phyloP scores from a whole-genome alignment of 495 filamentous ascomycete species.

The Immersiella caudata region DNA sequence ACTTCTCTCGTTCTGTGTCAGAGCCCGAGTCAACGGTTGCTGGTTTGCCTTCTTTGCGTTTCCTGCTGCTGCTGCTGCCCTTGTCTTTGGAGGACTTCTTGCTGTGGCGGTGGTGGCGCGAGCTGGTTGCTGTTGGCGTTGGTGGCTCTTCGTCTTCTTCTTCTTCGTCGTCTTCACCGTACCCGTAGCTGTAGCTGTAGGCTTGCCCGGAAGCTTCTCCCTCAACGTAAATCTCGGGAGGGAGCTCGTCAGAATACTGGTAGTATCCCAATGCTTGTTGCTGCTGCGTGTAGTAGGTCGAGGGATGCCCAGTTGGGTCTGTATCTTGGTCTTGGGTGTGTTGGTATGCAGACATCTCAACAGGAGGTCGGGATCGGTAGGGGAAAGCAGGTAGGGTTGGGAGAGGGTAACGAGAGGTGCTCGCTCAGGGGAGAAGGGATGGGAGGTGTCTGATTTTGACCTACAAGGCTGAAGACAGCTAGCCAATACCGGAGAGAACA shows the following conservation, averaged over 20 bases:
- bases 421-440: neutral
- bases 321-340: conserved; percentile 31
- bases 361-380: conserved; percentile 1
- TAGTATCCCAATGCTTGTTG: neutral
- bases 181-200: neutral
- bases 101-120: conserved; percentile 11
- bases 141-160: conserved; percentile 14
- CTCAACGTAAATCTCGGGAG: conserved; percentile 13
- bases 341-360: conserved; percentile 39
- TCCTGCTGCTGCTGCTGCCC: conserved; percentile 18
- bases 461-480: neutral
- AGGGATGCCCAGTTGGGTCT: conserved; percentile 12
- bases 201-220: neutral
- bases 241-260: conserved; percentile 7
- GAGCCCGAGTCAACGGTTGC: conserved; percentile 31
- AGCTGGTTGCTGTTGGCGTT: conserved; percentile 1
- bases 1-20: conserved; percentile 34
- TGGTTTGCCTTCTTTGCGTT: conserved; percentile 24
- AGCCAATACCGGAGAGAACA: neutral
- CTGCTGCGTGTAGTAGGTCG: neutral
- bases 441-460: neutral
- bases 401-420: neutral
- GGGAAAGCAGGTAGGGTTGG: conserved; percentile 3
- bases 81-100: conserved; percentile 17
- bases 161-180: conserved; percentile 13